Percentiles rank a stretch among this genome's conserved stretches.
These are phyloP conservation scores for Ophiosphaerella herpotricha DNA, from an alignment of 2,329 filamentous ascomycete species.

Conservation along the genomic window DNA sequence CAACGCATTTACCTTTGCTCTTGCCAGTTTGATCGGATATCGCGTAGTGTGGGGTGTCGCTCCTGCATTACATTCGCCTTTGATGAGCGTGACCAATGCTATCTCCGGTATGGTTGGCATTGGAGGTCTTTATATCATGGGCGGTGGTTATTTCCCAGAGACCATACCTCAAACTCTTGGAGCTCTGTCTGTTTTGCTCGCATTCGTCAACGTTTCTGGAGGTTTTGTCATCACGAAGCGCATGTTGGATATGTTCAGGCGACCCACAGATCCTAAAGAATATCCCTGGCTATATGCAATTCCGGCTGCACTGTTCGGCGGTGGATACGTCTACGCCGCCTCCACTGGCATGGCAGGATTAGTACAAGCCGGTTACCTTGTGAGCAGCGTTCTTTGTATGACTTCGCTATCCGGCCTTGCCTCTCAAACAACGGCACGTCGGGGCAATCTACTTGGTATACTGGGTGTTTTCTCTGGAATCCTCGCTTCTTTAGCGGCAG, in stretches of 20 bases:
- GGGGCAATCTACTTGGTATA: conserved; percentile 85
- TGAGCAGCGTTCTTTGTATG: conserved; percentile 84
- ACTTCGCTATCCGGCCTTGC: conserved; percentile 77
- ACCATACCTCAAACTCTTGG: conserved; percentile 80
- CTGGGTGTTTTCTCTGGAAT: conserved; percentile 84
- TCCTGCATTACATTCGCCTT: conserved; percentile 81
- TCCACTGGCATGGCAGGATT: conserved; percentile 81
- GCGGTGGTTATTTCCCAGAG: conserved; percentile 65
- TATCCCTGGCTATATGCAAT: conserved; percentile 87
- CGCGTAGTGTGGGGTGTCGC: conserved; percentile 85
- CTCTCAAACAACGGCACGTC: conserved; percentile 79
- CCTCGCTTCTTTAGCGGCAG: conserved; percentile 78
- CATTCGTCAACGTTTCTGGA: conserved; percentile 86
- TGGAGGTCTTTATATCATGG: conserved; percentile 86
- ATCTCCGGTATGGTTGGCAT: conserved; percentile 90
- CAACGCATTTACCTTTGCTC: conserved; percentile 81
- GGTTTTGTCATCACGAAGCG: conserved; percentile 91
- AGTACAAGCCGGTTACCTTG: conserved; percentile 84
- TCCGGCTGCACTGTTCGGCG: conserved; percentile 76
- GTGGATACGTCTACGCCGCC: conserved; percentile 79
- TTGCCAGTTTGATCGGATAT: conserved; percentile 86
- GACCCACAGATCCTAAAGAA: conserved; percentile 82
- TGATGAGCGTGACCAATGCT: conserved; percentile 93
- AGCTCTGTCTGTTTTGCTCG: conserved; percentile 77
- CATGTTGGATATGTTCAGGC: conserved; percentile 73